Evolutionary conservation across 2,329 filamentous ascomycete species (phyloP).

Genomic region (Aspergillus fumigatiaffinis): DNA sequence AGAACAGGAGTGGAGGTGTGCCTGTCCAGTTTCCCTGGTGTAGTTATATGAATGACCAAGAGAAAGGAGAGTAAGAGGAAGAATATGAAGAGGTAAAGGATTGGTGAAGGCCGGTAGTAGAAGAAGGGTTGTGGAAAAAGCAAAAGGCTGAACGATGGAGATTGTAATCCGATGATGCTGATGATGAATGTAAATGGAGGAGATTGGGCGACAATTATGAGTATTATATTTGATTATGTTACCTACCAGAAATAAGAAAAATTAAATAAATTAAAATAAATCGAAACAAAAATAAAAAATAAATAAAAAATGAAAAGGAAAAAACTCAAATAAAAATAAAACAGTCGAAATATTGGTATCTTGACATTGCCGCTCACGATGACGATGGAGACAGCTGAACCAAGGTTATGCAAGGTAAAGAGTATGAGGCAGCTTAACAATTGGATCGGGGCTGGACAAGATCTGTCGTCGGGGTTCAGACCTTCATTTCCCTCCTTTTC

Average conservation of each 20-base stretch:
- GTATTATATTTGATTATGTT: not conserved
- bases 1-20: not conserved
- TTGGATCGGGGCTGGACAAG: conserved; percentile 19
- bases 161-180: conserved; percentile 5
- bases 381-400: conserved; percentile 25
- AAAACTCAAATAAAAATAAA: no score
- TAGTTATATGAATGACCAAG: not conserved
- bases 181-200: conserved; percentile 3
- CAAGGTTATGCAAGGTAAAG: conserved; percentile 27
- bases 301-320: not conserved
- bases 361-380: conserved; percentile 22
- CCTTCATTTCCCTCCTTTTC: conserved; percentile 2
- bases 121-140: conserved; percentile 2
- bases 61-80: not conserved
- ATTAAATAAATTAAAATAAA: conserved; percentile 5
- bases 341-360: conserved; percentile 6
- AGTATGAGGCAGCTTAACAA: conserved; percentile 17
- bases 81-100: conserved; percentile 1
- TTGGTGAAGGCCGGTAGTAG: not conserved
- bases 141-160: not conserved
- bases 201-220: conserved; percentile 15
- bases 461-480: conserved; percentile 15
- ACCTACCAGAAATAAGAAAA: conserved; percentile 7
- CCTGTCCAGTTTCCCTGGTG: not conserved
- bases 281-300: no score